A percentile compares a stretch with the other conserved stretches of the same genome.
These are phyloP conservation scores for Lagenaria siceraria DNA, from an alignment of 306 rosid species.

Conservation along the genomic window DNA sequence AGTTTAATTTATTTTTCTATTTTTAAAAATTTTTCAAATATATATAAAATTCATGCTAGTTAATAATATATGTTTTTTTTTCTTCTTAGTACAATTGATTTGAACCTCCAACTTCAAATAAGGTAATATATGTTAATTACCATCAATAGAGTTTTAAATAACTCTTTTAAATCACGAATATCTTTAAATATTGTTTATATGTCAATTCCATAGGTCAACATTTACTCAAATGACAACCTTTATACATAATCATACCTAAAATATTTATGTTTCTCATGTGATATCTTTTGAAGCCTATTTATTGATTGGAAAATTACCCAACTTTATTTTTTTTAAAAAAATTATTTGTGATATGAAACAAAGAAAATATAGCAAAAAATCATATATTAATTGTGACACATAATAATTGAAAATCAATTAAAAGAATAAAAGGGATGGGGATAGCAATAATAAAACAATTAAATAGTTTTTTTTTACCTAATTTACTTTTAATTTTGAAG, in stretches of 20 bases:
- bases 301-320: background rate
- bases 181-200: background rate
- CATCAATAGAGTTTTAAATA: too few species aligned
- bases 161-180: background rate
- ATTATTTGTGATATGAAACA: background rate
- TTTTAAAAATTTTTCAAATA: too few species aligned
- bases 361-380: background rate
- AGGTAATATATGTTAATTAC: too few species aligned
- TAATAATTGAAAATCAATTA: background rate
- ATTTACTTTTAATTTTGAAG: background rate
- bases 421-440: background rate
- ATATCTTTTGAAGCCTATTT: background rate
- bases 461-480: background rate
- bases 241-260: background rate
- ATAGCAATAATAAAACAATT: background rate
- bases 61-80: too few species aligned
- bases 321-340: background rate
- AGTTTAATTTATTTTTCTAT: too few species aligned
- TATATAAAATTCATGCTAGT: too few species aligned
- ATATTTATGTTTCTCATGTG: background rate
- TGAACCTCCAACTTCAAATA: too few species aligned
- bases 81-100: too few species aligned
- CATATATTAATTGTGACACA: background rate
- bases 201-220: background rate
- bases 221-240: background rate